Evolutionary conservation across 2,329 filamentous ascomycete species (phyloP).

Genomic region (Tolypocladium inflatum): DNA sequence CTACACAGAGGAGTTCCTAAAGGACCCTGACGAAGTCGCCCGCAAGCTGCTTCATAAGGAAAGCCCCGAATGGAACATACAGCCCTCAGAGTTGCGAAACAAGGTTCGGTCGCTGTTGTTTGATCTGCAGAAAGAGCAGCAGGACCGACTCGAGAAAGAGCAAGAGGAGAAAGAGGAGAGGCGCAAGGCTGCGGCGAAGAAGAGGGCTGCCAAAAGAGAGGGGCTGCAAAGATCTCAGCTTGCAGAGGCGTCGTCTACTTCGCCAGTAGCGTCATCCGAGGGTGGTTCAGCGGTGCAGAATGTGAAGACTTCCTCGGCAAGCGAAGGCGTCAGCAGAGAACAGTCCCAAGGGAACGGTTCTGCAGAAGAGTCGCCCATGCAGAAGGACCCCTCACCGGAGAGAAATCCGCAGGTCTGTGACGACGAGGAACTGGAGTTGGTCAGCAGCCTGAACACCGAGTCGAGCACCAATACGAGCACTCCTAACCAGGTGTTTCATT

Average conservation of each 20-base stretch:
- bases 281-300: background rate
- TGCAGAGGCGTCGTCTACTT: conserved; percentile 1
- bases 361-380: background rate
- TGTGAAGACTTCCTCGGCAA: background rate
- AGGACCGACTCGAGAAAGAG: conserved; percentile 27
- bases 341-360: background rate
- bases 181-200: conserved; percentile 17
- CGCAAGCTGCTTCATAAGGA: conserved; percentile 55
- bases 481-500: conserved; percentile 8
- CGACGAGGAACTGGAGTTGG: conserved; percentile 8
- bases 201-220: conserved; percentile 2
- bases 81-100: conserved; percentile 49
- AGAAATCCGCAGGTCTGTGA: background rate
- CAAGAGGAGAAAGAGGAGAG: conserved; percentile 22
- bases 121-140: conserved; percentile 49
- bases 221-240: conserved; percentile 3
- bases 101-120: conserved; percentile 60
- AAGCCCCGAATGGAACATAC: conserved; percentile 39
- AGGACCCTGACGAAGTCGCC: conserved; percentile 62
- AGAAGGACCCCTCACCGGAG: background rate
- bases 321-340: background rate
- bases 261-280: background rate
- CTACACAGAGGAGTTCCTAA: conserved; percentile 75
- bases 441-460: conserved; percentile 9
- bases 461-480: conserved; percentile 7